Percentiles rank a stretch among this genome's conserved stretches.
phyloP scores from a whole-genome alignment of 768 basidiomycete genomes.

The Lentinula raphanica region DNA sequence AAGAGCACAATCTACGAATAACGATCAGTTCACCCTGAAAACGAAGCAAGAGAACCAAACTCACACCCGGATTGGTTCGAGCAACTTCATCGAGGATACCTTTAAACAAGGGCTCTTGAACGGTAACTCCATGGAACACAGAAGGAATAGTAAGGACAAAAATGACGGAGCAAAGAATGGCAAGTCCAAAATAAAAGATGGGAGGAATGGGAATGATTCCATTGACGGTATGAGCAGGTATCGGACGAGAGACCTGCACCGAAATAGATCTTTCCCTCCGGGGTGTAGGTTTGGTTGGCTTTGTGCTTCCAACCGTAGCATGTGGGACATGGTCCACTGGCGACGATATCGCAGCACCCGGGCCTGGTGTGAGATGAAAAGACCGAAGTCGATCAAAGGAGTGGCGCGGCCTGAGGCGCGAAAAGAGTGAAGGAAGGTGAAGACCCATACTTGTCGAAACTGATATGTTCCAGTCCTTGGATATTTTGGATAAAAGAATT shows the following conservation, averaged over 20 bases:
- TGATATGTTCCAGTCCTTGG: neutral
- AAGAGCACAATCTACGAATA: slow-evolving; percentile 43
- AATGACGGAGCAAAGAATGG: slow-evolving; percentile 39
- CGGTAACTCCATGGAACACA: slow-evolving; percentile 41
- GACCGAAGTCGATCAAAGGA: slow-evolving; percentile 37
- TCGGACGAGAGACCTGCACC: neutral
- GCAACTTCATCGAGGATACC: slow-evolving; percentile 35
- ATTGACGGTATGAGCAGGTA: neutral
- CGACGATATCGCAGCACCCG: neutral
- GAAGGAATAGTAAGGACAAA: slow-evolving; percentile 45
- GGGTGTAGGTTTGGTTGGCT: neutral
- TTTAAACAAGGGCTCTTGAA: slow-evolving; percentile 37
- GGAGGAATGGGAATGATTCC: slow-evolving; percentile 7
- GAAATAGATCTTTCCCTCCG: neutral
- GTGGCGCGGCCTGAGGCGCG: slow-evolving; percentile 26
- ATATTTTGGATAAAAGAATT: neutral
- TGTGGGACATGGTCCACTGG: neutral
- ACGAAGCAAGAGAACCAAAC: neutral
- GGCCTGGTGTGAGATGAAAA: slow-evolving; percentile 28
- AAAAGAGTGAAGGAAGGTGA: slow-evolving; percentile 21
- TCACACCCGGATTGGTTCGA: slow-evolving; percentile 39
- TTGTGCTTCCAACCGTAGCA: neutral
- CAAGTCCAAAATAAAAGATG: slow-evolving; percentile 25
- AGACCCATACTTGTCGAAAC: slow-evolving; percentile 17
- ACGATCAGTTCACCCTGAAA: neutral